A percentile compares a stretch with the other conserved stretches of the same genome.
Evolutionary conservation across 371 early-diverging fungal genomes (phyloP).

Genomic region (Lichtheimia ramosa): DNA sequence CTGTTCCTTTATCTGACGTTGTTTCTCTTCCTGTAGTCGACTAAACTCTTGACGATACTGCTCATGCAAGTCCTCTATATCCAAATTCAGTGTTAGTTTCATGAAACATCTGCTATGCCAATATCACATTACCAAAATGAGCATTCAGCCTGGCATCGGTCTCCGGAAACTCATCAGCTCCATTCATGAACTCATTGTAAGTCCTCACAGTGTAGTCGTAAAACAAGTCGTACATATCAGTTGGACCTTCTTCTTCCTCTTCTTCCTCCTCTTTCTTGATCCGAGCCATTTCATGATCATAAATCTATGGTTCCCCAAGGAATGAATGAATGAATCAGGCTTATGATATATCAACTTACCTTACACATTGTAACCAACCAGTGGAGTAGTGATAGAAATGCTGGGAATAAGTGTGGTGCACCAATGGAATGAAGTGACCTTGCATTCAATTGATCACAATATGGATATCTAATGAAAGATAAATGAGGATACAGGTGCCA

Average conservation of each 20-base stretch:
- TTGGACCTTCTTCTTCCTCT: neutral
- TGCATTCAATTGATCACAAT: slow-evolving; percentile 80
- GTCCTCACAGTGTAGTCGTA: slow-evolving; percentile 55
- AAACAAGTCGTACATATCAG: slow-evolving; percentile 47
- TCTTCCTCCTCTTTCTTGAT: neutral
- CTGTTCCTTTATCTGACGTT: neutral
- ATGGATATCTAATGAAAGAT: slow-evolving; percentile 63
- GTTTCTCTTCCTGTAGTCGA: neutral
- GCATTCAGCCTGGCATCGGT: neutral
- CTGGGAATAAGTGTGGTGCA: slow-evolving; percentile 88
- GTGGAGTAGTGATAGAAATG: slow-evolving; percentile 78
- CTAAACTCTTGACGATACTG: neutral
- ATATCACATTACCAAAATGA: neutral
- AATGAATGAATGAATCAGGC: neutral
- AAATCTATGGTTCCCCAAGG: neutral
- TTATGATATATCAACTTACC: neutral
- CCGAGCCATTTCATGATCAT: neutral
- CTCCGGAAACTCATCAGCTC: slow-evolving; percentile 35
- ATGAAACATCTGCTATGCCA: no score
- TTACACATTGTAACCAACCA: slow-evolving; percentile 68
- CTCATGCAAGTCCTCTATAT: neutral
- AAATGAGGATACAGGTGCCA: neutral
- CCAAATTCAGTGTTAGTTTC: neutral
- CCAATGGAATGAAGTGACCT: slow-evolving; percentile 82
- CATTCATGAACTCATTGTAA: slow-evolving; percentile 58